These are phyloP conservation scores for Cutaneotrichosporon sp. DNA, from an alignment of 1,284 basidiomycete genomes.

Conservation along the genomic window DNA sequence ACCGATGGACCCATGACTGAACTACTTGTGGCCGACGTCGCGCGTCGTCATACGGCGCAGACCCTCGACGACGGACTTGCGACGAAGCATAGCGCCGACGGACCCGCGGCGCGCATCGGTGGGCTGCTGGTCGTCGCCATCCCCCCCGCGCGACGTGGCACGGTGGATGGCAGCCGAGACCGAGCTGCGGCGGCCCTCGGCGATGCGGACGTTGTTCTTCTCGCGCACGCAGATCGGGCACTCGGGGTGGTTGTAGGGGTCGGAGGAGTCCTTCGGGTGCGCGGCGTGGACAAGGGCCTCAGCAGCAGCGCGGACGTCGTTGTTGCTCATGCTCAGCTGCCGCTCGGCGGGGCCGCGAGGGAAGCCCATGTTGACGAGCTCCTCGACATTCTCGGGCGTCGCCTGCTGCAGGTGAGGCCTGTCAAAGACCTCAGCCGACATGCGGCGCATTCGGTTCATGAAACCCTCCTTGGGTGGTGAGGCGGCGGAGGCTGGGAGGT, in stretches of 20 bases:
- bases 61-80: conserved; percentile 16
- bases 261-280: conserved; percentile 33
- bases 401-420: neutral
- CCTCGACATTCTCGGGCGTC: conserved; percentile 14
- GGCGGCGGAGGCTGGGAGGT: neutral
- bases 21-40: conserved; percentile 16
- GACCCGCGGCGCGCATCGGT: conserved; percentile 17
- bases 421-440: conserved; percentile 13
- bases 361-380: conserved; percentile 25
- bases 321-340: conserved; percentile 15
- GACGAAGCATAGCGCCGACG: conserved; percentile 23
- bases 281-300: conserved; percentile 26
- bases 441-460: conserved; percentile 18
- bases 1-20: neutral
- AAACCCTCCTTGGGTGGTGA: conserved; percentile 14
- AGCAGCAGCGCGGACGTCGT: conserved; percentile 17
- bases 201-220: conserved; percentile 17
- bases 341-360: conserved; percentile 16
- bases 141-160: conserved; percentile 11
- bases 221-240: conserved; percentile 27
- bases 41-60: conserved; percentile 20
- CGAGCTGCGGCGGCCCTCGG: conserved; percentile 17
- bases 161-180: conserved; percentile 19
- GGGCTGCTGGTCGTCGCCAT: neutral
- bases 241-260: conserved; percentile 44